A percentile compares a stretch with the other conserved stretches of the same genome.
Evolutionary conservation across 495 filamentous ascomycete genomes (phyloP).

Genomic region (Echria macrotheca): DNA sequence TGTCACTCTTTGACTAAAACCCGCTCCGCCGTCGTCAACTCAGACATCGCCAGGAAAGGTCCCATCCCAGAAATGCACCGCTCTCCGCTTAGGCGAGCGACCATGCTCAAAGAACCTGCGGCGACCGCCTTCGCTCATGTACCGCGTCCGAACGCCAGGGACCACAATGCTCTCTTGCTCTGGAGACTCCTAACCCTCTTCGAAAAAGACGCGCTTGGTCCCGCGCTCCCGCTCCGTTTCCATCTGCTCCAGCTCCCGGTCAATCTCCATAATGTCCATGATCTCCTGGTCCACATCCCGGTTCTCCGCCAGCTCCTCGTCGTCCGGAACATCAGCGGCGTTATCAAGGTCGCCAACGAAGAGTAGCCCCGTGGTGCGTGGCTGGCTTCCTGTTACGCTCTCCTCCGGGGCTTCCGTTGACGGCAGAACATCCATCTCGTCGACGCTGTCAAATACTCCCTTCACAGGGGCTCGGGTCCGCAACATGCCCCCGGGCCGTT

Average conservation of each 20-base stretch:
- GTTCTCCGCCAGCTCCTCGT: slow-evolving; percentile 39
- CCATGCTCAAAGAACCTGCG: slow-evolving; percentile 3
- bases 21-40: too few species aligned
- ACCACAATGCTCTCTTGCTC: too few species aligned
- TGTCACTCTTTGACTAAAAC: too few species aligned
- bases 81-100: too few species aligned
- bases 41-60: too few species aligned
- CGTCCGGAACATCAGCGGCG: slow-evolving; percentile 38
- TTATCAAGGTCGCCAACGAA: slow-evolving; percentile 40
- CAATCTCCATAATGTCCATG: slow-evolving; percentile 53
- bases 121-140: background rate
- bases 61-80: too few species aligned
- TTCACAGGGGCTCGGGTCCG: slow-evolving; percentile 3
- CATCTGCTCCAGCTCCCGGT: slow-evolving; percentile 45
- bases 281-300: slow-evolving; percentile 48
- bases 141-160: too few species aligned
- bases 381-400: slow-evolving; percentile 4
- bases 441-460: slow-evolving; percentile 22
- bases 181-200: slow-evolving; percentile 30
- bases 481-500: slow-evolving; percentile 11
- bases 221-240: slow-evolving; percentile 38
- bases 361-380: slow-evolving; percentile 26
- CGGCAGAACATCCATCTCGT: slow-evolving; percentile 18
- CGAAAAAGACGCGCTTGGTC: slow-evolving; percentile 46
- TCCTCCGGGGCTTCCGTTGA: slow-evolving; percentile 17